Conservation (phyloP, 768 basidiomycete species). For the Phylloporus sp. region DNA sequence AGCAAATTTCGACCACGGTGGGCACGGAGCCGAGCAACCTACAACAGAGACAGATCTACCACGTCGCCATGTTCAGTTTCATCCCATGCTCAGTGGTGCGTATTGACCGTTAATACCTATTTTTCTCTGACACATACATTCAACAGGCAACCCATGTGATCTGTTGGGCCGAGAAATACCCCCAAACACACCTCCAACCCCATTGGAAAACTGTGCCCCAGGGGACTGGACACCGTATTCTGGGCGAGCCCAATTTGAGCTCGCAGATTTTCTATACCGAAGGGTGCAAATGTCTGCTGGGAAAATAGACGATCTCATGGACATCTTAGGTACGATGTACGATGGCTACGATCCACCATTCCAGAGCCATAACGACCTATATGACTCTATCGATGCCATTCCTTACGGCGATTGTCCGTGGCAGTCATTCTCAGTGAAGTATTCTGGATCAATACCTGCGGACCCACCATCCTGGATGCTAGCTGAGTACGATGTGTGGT, state of each 20-base stretch:
- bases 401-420: conserved; percentile 35
- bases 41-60: neutral
- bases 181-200: neutral
- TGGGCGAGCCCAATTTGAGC: neutral
- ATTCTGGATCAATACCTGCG: conserved; percentile 13
- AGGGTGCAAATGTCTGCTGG: conserved; percentile 18
- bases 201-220: neutral
- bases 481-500: conserved; percentile 23
- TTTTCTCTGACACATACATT: neutral
- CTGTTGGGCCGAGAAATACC: neutral
- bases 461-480: conserved; percentile 26
- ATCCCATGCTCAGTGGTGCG: neutral
- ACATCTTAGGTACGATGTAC: conserved; percentile 9
- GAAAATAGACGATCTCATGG: conserved; percentile 25
- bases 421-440: conserved; percentile 31
- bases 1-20: neutral
- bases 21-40: neutral
- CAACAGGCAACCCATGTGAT: neutral
- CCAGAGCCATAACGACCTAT: conserved; percentile 27
- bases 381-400: conserved; percentile 33
- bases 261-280: neutral
- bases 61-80: neutral
- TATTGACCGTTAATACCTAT: neutral
- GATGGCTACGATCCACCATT: conserved; percentile 19
- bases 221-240: neutral